Base-by-base conservation (phyloP, 495 filamentous ascomycete genomes). In the Saxophila tyrrhenica region DNA sequence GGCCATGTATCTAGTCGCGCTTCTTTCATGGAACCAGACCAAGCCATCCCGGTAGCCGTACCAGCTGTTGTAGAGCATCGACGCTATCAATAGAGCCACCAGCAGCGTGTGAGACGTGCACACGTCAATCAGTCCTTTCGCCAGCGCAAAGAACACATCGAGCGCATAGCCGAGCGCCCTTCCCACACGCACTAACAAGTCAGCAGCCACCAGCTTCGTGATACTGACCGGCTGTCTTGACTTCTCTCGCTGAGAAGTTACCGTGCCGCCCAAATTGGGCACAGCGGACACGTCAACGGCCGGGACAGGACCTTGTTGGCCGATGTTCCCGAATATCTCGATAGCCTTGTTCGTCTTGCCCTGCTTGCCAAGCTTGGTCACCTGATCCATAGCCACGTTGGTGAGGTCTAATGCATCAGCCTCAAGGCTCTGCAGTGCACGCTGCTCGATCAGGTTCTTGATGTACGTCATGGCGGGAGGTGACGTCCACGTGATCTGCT, bases 311-410 rank as follows among this genome's bases (percentile, higher is more conserved):
- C 67, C 81, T 64, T 88, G 84, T 52, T 83, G 77, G 29, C 90
- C 90, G 44, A 98, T 75, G 51, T 84, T 77, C 47, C 92, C 92
- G 66, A 95, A 98, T 20, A 95, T 87, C 51, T 84, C 79, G 50
- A 94, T 85, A 39, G 90, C 90, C 58, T 91, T 87, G 70, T 89
- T 91, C 42, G 89, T 95, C 51, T 86, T 81, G 64, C 83, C 85
- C 65, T 91, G 81, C 42, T 81, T 75, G 62, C 89, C 84, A 0
- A 97, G 78, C 62, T 81, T 83, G 35, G 84, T 78, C 43, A 94
- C 87, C 65, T 96, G 89, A 57, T 95, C 89, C 19, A 83, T 83
- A 24, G 89, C 83, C 10, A 96, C 74, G 67, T 95, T 89, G 10
- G 82, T 77, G 2, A 98, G 76, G 68, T 95, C 89, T 52, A 87